Conservation (phyloP, 2,329 filamentous ascomycete species). For the Sporothrix dimorphospora region DNA sequence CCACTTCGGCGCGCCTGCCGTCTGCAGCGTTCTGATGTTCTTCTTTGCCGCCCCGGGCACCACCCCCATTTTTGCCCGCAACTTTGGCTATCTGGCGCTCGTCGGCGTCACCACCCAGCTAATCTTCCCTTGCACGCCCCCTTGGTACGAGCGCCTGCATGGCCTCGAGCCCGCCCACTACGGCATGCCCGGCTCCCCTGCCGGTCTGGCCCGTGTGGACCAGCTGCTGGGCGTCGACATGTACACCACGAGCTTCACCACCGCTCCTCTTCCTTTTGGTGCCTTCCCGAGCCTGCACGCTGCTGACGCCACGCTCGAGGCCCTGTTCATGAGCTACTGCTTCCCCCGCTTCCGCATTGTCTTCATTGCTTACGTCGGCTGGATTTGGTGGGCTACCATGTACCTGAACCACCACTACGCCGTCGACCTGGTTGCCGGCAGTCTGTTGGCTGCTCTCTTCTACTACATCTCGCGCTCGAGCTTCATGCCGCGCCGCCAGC, state of each 20-base stretch:
- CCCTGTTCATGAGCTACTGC: constrained; percentile 88
- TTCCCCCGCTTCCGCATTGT: constrained; percentile 82
- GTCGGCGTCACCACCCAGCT: constrained; percentile 86
- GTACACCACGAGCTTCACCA: constrained; percentile 90
- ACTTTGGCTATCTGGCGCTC: constrained; percentile 92
- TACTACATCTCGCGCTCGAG: constrained; percentile 82
- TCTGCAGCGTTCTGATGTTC: constrained; percentile 80
- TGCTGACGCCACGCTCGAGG: constrained; percentile 84
- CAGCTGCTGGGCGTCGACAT: constrained; percentile 87
- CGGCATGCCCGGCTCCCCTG: constrained; percentile 85
- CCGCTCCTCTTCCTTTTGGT: constrained; percentile 88
- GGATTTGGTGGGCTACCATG: constrained; percentile 99
- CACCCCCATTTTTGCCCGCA: constrained; percentile 79
- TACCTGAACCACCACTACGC: constrained; percentile 97
- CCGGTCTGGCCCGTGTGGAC: constrained; percentile 86
- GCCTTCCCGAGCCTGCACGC: constrained; percentile 94
- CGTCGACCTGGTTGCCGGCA: constrained; percentile 85
- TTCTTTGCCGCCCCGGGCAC: constrained; percentile 86
- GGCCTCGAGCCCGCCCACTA: constrained; percentile 91
- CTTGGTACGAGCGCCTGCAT: constrained; percentile 95
- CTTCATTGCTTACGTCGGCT: constrained; percentile 82
- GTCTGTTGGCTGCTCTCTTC: constrained; percentile 73
- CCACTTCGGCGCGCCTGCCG: constrained; percentile 83
- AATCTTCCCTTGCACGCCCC: constrained; percentile 88
- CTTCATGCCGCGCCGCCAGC: constrained; percentile 80